Conservation (phyloP, 2,329 filamentous ascomycete species). For the Aureobasidium subglaciale region DNA sequence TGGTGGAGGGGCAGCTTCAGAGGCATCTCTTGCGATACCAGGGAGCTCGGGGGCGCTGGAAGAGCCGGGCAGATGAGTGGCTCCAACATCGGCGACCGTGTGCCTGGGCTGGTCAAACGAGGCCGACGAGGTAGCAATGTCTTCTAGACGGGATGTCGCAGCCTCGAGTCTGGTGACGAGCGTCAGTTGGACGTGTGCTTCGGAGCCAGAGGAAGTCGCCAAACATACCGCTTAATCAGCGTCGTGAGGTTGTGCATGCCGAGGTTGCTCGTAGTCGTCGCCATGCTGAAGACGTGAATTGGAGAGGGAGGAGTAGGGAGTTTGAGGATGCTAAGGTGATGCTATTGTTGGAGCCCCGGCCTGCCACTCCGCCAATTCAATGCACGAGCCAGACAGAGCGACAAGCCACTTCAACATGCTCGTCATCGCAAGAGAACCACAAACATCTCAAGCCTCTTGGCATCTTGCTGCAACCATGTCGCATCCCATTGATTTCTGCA, state of each 20-base stretch:
- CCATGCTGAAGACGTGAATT: conserved; percentile 9
- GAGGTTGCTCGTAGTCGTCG: conserved; percentile 11
- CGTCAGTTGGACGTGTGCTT: conserved; percentile 37
- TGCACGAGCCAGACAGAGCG: conserved; percentile 6
- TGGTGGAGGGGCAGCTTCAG: conserved; percentile 26
- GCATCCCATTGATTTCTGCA: conserved; percentile 46
- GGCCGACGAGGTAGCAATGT: conserved; percentile 72
- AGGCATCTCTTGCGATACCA: conserved; percentile 17
- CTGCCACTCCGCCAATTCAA: not conserved
- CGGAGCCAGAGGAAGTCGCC: not conserved
- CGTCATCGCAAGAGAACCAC: not conserved
- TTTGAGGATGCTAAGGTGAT: not conserved
- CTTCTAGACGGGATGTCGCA: conserved; percentile 89
- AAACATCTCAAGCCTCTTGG: not conserved
- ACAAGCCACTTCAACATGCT: conserved; percentile 7
- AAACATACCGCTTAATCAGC: conserved; percentile 86
- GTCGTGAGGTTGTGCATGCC: conserved; percentile 97
- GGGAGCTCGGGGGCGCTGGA: conserved; percentile 29
- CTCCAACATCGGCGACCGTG: conserved; percentile 23
- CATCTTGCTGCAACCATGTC: not conserved
- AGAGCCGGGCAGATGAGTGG: conserved; percentile 20
- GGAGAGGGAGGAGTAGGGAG: not conserved
- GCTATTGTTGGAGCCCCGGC: not conserved
- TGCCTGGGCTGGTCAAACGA: conserved; percentile 44
- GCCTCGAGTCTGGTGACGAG: conserved; percentile 73